Conservation (phyloP, 2,329 filamentous ascomycete species). For the Diaporthe australafricana region DNA sequence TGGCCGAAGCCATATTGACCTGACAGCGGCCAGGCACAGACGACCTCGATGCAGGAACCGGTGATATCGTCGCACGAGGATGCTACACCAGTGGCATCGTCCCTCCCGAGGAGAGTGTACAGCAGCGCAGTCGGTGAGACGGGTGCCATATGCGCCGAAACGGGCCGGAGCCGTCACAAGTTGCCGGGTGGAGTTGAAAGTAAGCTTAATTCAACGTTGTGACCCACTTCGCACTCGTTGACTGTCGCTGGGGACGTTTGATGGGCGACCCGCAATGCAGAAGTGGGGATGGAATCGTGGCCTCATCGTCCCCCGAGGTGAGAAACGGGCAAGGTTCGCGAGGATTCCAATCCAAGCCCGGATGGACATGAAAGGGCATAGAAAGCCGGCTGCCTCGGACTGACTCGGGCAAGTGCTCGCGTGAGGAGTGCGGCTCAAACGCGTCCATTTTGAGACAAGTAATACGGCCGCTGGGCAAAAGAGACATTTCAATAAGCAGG, state of each 20-base stretch:
- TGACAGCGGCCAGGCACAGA: slow-evolving; percentile 68
- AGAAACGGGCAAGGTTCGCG: neutral
- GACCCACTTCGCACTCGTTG: neutral
- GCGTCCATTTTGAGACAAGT: neutral
- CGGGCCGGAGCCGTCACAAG: neutral
- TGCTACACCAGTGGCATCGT: slow-evolving; percentile 1
- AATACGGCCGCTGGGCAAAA: neutral
- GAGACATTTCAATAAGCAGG: neutral
- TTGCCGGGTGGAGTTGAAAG: neutral
- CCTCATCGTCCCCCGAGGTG: neutral
- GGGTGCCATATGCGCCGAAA: neutral
- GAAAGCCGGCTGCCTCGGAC: neutral
- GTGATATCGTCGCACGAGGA: neutral
- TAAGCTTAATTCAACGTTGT: neutral
- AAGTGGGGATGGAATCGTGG: neutral
- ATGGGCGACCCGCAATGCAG: neutral
- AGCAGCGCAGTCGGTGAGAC: neutral
- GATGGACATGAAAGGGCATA: neutral
- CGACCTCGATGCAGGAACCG: slow-evolving; percentile 51
- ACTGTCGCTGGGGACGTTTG: no score
- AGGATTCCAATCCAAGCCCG: neutral
- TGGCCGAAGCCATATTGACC: slow-evolving; percentile 69
- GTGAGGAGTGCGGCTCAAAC: neutral
- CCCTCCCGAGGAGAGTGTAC: neutral
- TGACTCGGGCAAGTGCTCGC: neutral